Evolutionary conservation across 495 filamentous ascomycete species (phyloP), one percentile per base, ranked within the genome.

Genomic region (Penicillium ucsense): DNA sequence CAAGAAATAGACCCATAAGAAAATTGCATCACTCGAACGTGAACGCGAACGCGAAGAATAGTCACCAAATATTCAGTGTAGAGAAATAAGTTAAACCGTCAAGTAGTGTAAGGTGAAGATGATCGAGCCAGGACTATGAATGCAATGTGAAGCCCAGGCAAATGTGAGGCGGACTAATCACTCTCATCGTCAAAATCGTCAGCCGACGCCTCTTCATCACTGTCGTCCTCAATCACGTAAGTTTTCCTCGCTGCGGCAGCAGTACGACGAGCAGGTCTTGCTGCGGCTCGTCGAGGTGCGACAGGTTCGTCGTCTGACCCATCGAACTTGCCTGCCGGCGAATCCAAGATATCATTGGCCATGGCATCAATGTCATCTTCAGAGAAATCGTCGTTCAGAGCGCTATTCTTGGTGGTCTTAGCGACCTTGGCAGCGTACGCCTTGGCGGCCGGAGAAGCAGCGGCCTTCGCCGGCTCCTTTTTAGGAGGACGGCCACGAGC

Each of bases 371-470:
- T 73, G 38, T 71, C 71, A 50, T 73, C 71, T 47, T 78, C 63
- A 20, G 66, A 71, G 45, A 68, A 53, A 31, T 72, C 69, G 31
- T 72, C 69, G 46, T 71, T 65, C 5, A 42, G 55, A 5, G 59
- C 37, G 38, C 63, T 62, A 54, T 70, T 70, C 56, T 67, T 71
- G 46, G 72, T 68, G 0, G 72, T 57, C 64, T 84, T 85, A 32
- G 74, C 74, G 43, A 82, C 75, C 69, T 86, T 89, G 3, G 81
- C 77, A 10, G 84, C 85, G 60, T 92, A 91, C 0, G 83, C 85
- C 62, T 91, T 92, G 8, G 86, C 87, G 5, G 84, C 86, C 0
- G 88, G 86, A 8, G 84, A 88, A 10, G 88, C 68, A 4, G 65
- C 51, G n/a, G 68, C 34, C 49, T 54, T 55, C 56, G 63, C 9